These are phyloP conservation scores for Ustanciosporium gigantosporum DNA, from an alignment of 1,284 basidiomycete species.

Conservation along the genomic window DNA sequence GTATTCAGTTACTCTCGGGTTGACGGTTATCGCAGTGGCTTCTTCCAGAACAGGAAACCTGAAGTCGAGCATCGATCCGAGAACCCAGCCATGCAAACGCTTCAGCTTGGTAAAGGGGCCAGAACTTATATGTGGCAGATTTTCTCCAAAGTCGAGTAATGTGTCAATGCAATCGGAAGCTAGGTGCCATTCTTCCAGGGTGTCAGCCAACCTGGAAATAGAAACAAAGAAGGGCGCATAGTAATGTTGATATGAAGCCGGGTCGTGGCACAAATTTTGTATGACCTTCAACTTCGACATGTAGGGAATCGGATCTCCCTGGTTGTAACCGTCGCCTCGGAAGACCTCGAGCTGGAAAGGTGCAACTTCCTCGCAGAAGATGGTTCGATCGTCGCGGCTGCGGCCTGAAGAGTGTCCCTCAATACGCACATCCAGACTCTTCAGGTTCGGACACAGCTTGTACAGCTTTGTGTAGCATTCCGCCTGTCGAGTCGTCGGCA, in stretches of 20 bases:
- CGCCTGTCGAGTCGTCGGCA: neutral
- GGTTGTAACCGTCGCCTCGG: neutral
- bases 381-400: neutral
- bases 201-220: neutral
- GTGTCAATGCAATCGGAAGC: no score
- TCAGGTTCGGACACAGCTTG: conserved; percentile 6
- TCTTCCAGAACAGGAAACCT: neutral
- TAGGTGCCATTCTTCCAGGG: neutral
- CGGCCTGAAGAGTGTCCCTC: neutral
- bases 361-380: neutral
- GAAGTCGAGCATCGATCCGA: neutral
- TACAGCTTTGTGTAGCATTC: conserved; percentile 4
- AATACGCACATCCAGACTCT: neutral
- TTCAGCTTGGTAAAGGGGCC: neutral
- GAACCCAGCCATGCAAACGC: neutral
- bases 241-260: no score
- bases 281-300: neutral
- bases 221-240: neutral
- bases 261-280: no score
- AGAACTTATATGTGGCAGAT: neutral
- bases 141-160: neutral
- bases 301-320: neutral
- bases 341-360: neutral
- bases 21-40: no score
- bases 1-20: no score